phyloP scores from a whole-genome alignment of 257 asterid genomes.

The Ocimum tenuiflorum region DNA sequence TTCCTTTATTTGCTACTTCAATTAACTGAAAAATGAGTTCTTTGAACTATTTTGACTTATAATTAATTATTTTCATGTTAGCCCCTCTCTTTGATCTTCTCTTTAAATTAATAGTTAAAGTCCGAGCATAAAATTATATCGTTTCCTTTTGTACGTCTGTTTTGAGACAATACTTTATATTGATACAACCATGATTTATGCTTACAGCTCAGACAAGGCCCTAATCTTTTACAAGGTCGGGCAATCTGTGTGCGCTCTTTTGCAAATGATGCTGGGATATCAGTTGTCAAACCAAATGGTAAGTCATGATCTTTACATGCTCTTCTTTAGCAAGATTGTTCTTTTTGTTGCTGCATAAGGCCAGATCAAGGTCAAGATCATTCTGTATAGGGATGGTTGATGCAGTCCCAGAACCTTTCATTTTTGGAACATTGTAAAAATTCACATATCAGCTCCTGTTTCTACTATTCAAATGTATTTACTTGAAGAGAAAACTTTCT shows the following conservation, averaged over 20 bases:
- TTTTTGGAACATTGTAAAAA: neutral
- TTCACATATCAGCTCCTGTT: neutral
- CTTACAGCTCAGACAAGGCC: slow-evolving; percentile 53
- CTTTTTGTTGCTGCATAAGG: neutral
- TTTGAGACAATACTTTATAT: slow-evolving; percentile 1
- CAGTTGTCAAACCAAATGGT: slow-evolving; percentile 51
- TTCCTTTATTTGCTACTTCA: neutral
- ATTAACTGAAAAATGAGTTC: neutral
- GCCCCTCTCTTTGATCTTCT: neutral
- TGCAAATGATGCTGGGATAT: slow-evolving; percentile 40
- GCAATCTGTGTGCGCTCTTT: slow-evolving; percentile 41
- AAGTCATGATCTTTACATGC: slow-evolving; percentile 16
- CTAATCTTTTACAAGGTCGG: slow-evolving; percentile 44
- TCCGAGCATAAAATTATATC: neutral
- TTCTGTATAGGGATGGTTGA: neutral
- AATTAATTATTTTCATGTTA: neutral
- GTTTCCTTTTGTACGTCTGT: slow-evolving; percentile 10
- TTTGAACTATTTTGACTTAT: neutral
- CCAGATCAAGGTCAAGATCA: neutral
- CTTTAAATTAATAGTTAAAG: neutral
- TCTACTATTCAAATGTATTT: neutral
- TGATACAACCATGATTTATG: neutral
- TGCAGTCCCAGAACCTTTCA: neutral
- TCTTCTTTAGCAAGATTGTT: slow-evolving; percentile 7
- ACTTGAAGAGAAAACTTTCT: too few relatives aligned